These are phyloP conservation scores for Lizonia empirigonia DNA, from an alignment of 2,329 filamentous ascomycete genomes.

Conservation along the genomic window DNA sequence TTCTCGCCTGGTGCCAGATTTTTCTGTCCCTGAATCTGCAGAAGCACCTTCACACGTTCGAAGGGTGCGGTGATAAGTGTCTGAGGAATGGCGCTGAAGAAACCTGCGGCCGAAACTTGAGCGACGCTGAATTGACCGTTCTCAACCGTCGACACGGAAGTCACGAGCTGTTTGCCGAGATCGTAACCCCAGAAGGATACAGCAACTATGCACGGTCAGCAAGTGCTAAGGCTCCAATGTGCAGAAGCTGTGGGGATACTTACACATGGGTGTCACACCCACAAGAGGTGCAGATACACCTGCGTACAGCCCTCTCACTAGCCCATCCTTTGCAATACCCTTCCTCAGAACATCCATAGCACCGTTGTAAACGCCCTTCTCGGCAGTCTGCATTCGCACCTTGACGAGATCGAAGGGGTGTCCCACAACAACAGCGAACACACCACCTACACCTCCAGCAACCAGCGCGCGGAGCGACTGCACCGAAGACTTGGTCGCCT, in stretches of 20 bases:
- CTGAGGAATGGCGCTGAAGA: constrained; percentile 95
- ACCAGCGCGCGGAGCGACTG: constrained; percentile 78
- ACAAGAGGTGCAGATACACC: constrained; percentile 93
- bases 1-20: constrained; percentile 84
- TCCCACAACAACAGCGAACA: constrained; percentile 90
- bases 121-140: constrained; percentile 77
- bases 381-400: constrained; percentile 93
- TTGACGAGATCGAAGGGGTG: constrained; percentile 99
- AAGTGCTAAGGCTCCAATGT: not conserved
- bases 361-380: constrained; percentile 87
- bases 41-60: constrained; percentile 97
- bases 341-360: constrained; percentile 91
- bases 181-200: constrained; percentile 87
- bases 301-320: constrained; percentile 84
- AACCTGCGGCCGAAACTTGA: constrained; percentile 89
- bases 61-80: constrained; percentile 98
- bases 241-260: constrained; percentile 50
- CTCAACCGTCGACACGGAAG: constrained; percentile 66
- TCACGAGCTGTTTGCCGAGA: constrained; percentile 87
- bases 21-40: constrained; percentile 96
- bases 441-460: constrained; percentile 88
- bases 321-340: constrained; percentile 84
- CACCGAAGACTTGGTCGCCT: constrained; percentile 59
- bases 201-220: constrained; percentile 56
- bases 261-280: constrained; percentile 98